Conservation (phyloP, 1,284 basidiomycete genomes). For the Pyrrhoderma noxium region DNA sequence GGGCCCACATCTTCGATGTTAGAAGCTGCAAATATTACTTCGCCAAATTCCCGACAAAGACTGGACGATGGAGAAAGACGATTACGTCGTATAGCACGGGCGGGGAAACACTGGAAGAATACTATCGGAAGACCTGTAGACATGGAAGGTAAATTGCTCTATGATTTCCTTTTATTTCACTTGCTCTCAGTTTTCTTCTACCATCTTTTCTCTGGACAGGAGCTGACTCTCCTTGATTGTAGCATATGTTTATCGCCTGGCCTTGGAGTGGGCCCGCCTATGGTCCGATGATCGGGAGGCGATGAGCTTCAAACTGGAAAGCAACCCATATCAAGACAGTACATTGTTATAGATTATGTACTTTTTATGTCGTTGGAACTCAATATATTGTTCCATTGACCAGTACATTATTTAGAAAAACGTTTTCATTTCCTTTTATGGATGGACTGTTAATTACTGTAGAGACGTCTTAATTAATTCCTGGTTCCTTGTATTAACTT, state of each 20-base stretch:
- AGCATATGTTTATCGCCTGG: conserved; percentile 76
- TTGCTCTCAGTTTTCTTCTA: background rate
- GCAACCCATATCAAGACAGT: background rate
- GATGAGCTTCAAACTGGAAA: conserved; percentile 39
- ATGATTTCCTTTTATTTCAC: conserved; percentile 6
- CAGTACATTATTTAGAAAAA: no score
- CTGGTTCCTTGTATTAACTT: background rate
- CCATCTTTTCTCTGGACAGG: no score
- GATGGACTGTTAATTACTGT: no score
- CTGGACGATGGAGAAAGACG: conserved; percentile 63
- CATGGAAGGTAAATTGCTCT: conserved; percentile 70
- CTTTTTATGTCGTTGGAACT: conserved; percentile 12
- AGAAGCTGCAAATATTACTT: conserved; percentile 45
- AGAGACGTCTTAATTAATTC: background rate
- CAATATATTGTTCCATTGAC: no score
- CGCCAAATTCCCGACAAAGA: conserved; percentile 29
- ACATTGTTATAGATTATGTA: conserved; percentile 13
- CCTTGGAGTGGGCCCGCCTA: conserved; percentile 83
- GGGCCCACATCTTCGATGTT: conserved; percentile 64
- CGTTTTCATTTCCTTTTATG: no score
- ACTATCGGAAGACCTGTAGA: conserved; percentile 75
- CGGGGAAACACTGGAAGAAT: conserved; percentile 86
- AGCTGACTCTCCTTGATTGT: conserved; percentile 4
- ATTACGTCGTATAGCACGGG: conserved; percentile 74
- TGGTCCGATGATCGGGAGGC: conserved; percentile 77